phyloP scores from a whole-genome alignment of 2,329 filamentous ascomycete species.

The Calonectria fujianensis region DNA sequence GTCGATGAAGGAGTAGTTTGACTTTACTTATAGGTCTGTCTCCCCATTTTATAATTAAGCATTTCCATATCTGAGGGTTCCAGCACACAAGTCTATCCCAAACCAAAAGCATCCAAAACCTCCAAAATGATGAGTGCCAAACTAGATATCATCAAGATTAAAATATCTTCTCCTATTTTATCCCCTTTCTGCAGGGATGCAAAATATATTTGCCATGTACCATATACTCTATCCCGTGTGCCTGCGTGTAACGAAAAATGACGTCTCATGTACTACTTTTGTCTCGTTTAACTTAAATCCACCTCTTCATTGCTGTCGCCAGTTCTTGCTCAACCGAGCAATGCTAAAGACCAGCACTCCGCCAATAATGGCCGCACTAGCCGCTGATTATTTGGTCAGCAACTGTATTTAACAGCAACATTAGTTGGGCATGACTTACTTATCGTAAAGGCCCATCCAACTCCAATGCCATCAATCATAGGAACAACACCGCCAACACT shows the following conservation, averaged over 20 bases:
- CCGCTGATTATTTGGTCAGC: constrained; percentile 37
- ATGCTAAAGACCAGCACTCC: constrained; percentile 47
- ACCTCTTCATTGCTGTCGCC: constrained; percentile 42
- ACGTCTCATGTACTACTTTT: not conserved
- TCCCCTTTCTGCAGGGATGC: not conserved
- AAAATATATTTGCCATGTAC: not conserved
- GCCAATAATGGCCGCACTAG: constrained; percentile 33
- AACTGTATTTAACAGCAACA: fast-evolving
- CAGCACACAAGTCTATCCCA: not conserved
- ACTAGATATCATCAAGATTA: not conserved
- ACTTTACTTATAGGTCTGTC: not conserved
- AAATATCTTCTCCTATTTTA: not conserved
- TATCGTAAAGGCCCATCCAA: constrained; percentile 53
- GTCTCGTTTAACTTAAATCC: not conserved
- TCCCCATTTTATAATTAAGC: not conserved
- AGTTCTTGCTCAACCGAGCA: constrained; percentile 47
- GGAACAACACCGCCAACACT: constrained; percentile 53
- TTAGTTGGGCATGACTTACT: constrained; percentile 36
- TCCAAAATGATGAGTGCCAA: not conserved
- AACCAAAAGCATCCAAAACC: not conserved
- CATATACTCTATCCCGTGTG: not conserved
- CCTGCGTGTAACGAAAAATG: not conserved
- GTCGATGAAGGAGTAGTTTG: not conserved
- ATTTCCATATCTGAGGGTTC: not conserved
- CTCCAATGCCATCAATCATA: constrained; percentile 50